A percentile compares a stretch with the other conserved stretches of the same genome.
These are phyloP conservation scores for Syzygium aromaticum DNA, from an alignment of 345 rosid species.

Conservation along the genomic window DNA sequence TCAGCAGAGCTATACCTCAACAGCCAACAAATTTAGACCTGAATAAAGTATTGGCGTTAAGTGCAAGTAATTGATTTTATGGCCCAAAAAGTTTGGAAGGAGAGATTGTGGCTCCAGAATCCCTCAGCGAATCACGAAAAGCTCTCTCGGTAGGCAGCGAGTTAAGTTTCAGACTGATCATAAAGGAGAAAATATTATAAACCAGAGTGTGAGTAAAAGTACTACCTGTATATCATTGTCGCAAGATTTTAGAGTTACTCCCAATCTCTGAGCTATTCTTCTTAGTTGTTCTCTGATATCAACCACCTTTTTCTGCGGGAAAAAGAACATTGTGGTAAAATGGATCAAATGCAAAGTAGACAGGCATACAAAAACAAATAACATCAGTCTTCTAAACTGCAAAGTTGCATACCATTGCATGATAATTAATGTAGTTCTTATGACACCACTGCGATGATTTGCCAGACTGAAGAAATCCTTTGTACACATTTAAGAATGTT, in stretches of 20 bases:
- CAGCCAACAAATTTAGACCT: neutral
- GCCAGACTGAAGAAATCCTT: conserved; percentile 84
- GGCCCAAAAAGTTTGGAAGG: neutral
- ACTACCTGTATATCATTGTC: conserved; percentile 53
- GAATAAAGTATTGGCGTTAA: neutral
- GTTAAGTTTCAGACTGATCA: neutral
- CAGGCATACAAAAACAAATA: neutral
- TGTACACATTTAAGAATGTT: conserved; percentile 79
- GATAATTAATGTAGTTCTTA: conserved; percentile 73
- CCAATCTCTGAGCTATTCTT: conserved; percentile 69
- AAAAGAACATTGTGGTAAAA: neutral
- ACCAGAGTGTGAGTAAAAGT: neutral
- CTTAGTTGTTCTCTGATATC: conserved; percentile 79
- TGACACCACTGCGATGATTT: conserved; percentile 82
- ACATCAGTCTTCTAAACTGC: neutral
- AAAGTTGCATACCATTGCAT: conserved; percentile 56
- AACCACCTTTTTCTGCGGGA: conserved; percentile 61
- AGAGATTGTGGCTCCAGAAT: neutral
- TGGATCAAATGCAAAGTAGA: neutral
- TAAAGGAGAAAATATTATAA: neutral
- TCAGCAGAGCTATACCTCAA: neutral
- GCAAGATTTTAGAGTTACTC: conserved; percentile 69
- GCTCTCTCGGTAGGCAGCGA: neutral
- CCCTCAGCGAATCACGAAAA: neutral
- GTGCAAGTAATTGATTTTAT: neutral